Conservation (phyloP, 1,284 basidiomycete species). For the Ceratobasidium sp. region DNA sequence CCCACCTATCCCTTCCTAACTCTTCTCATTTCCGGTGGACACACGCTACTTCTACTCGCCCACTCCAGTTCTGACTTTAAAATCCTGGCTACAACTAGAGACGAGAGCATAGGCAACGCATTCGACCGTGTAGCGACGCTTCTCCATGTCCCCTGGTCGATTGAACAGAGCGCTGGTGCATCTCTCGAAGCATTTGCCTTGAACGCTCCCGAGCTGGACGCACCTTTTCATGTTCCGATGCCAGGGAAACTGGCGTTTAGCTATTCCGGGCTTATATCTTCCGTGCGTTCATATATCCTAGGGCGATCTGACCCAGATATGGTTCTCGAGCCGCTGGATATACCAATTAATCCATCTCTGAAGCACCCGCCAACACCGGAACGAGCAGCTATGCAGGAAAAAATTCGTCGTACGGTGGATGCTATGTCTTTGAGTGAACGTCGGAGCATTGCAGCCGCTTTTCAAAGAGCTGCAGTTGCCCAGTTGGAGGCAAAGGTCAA, state of each 20-base stretch:
- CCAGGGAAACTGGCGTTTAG: conserved; percentile 70
- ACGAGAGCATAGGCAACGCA: conserved; percentile 75
- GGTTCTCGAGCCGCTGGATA: background rate
- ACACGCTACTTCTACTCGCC: conserved; percentile 84
- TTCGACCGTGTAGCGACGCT: conserved; percentile 82
- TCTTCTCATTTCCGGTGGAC: conserved; percentile 87
- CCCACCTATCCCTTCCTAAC: conserved; percentile 86
- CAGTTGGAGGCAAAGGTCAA: conserved; percentile 79
- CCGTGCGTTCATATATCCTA: conserved; percentile 53
- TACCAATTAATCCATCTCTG: background rate
- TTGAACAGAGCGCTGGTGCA: conserved; percentile 67
- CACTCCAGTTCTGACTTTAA: conserved; percentile 64
- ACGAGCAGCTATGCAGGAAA: conserved; percentile 37
- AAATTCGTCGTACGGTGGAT: conserved; percentile 43
- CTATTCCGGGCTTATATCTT: conserved; percentile 74
- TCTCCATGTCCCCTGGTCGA: conserved; percentile 68
- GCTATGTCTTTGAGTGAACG: conserved; percentile 35
- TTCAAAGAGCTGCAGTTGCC: conserved; percentile 72
- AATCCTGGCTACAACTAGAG: conserved; percentile 76
- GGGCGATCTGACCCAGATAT: conserved; percentile 14
- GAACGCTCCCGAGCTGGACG: conserved; percentile 45
- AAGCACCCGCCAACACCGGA: conserved; percentile 34
- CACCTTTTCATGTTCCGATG: conserved; percentile 62
- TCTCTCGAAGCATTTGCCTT: conserved; percentile 70
- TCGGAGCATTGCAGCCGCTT: conserved; percentile 64